Evolutionary conservation across 345 rosid species (phyloP), one percentile per base, ranked within the genome.

Genomic region (Moricandia arvensis): DNA sequence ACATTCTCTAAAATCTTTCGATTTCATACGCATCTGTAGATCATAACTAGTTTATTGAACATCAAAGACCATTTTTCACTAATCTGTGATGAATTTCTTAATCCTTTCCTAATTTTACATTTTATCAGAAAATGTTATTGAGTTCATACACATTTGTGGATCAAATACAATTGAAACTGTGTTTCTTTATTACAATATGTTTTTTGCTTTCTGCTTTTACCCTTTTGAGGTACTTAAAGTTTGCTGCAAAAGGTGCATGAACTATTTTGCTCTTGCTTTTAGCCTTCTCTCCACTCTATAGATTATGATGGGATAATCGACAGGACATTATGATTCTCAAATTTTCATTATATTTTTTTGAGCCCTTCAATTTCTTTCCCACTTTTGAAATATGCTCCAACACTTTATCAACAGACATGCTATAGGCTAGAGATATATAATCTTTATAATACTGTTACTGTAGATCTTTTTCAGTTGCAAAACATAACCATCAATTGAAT

Each of bases 201-300:
- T 15, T 73, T 73, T 74, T 49, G 73, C 54, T 69, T 57, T 69
- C 65, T 59, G 57, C 57, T 70, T 77, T 33, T 51, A 65, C 72
- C 10, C 80, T 71, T 77, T 77, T 77, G 62, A 77, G 80, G 76
- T 66, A 66, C 76, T 58, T 77, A 59, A 79, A 79, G 74, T 63
- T 79, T 79, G 81, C 81, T 66, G 77, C 78, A 66, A 72, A 79
- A 66, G 68, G 58, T 73, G 26, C 29, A 67, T 79, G 62, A 72
- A 72, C 81, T 69, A 67, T 68, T 71, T 77, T 69, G 71, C 55
- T 77, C 67, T 3, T 77, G 67, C 61, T 71, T 66, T 64, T 77
- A 43, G 72, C 73, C 55, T 72, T 66, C 69, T 67, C 74, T 73
- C 76, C 73, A 71, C 78, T 78, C 76, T 59, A 59, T 15, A 71